Percentiles rank a stretch among this genome's conserved stretches.
phyloP scores from a whole-genome alignment of 1,139 yeast species.

The Pichia sp. region DNA sequence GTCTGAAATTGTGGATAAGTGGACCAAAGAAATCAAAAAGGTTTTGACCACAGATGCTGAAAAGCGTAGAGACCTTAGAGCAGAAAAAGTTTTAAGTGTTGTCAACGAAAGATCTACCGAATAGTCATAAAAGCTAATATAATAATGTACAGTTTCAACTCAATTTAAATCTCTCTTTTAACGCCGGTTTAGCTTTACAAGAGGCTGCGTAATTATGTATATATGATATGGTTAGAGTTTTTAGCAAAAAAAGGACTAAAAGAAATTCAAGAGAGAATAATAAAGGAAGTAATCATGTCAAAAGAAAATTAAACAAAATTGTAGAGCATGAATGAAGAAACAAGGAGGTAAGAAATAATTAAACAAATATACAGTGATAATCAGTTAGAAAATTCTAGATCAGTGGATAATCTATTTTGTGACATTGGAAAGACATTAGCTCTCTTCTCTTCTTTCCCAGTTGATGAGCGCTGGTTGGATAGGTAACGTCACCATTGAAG shows the following conservation, averaged over 20 bases:
- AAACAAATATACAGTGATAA: conserved; percentile 4
- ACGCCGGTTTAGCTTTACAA: too few species aligned
- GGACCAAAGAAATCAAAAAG: conserved; percentile 61
- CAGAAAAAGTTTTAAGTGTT: conserved; percentile 29
- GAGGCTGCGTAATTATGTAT: too few species aligned
- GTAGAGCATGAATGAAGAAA: background rate
- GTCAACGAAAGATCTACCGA: conserved; percentile 28
- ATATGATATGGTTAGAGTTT: background rate
- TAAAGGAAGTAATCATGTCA: background rate
- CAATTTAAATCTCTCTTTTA: too few species aligned
- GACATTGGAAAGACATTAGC: background rate
- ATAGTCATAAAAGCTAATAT: background rate
- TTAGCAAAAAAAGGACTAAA: background rate
- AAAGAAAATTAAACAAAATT: conserved; percentile 3
- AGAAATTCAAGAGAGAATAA: background rate
- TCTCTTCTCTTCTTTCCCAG: conserved; percentile 49
- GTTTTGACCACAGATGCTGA: conserved; percentile 53
- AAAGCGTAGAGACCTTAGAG: conserved; percentile 20
- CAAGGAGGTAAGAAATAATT: conserved; percentile 2
- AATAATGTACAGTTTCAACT: background rate
- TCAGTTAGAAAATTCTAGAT: conserved; percentile 3
- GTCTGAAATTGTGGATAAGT: conserved; percentile 52
- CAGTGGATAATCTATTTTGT: background rate
- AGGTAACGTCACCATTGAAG: conserved; percentile 93
- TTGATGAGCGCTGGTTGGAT: conserved; percentile 68